These are phyloP conservation scores for Oidium heveae DNA, from an alignment of 2,329 filamentous ascomycete species.

Conservation along the genomic window DNA sequence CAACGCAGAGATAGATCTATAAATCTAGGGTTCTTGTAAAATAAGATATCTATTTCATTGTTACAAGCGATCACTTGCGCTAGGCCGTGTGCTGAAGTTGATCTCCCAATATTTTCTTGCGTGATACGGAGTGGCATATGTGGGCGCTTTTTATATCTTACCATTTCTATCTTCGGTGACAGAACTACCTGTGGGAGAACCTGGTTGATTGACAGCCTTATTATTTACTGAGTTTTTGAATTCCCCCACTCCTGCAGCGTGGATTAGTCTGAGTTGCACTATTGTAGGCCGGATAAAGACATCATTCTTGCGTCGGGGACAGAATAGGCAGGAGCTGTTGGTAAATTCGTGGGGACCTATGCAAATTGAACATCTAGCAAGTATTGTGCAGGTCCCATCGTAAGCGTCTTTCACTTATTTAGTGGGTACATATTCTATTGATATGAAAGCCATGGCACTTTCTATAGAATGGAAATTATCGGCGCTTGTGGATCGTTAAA, in stretches of 20 bases:
- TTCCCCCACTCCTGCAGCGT: neutral
- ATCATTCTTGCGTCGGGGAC: neutral
- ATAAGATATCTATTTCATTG: no score
- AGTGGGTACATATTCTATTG: neutral
- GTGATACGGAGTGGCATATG: no score
- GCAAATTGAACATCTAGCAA: neutral
- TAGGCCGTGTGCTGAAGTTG: no score
- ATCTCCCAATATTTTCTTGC: no score
- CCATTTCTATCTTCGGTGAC: no score
- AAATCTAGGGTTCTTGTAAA: no score
- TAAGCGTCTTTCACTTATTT: neutral
- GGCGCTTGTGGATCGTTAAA: neutral
- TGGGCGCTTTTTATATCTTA: no score
- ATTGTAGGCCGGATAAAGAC: neutral
- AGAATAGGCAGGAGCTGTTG: neutral
- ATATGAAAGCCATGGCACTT: neutral
- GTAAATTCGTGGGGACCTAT: neutral
- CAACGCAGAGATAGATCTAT: no score
- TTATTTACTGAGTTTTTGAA: neutral
- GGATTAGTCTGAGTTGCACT: neutral
- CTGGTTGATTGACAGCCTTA: no score
- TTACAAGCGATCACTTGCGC: no score
- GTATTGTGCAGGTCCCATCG: neutral
- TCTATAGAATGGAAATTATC: neutral
- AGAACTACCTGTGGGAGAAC: no score